Base-by-base conservation (phyloP, 805 yeast species). In the Huiozyma naganishii region DNA sequence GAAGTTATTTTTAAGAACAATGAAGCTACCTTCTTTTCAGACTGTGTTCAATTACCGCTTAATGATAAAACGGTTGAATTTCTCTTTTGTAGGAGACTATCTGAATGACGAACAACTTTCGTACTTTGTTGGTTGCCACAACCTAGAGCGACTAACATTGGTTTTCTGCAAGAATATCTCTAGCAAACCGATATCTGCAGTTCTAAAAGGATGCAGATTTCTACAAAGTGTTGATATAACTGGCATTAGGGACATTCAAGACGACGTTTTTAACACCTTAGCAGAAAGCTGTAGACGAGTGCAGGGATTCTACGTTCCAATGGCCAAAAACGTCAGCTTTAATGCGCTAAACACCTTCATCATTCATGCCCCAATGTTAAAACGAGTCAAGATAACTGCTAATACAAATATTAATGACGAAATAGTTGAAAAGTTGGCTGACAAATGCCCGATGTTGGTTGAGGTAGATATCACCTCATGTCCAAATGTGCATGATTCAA, bases 391-490 rank as follows among this genome's bases (percentile, higher is more conserved):
- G 57, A 71, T 92, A 43, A 80, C 88, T 45, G 83, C 83, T 45
- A 83, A 86, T 58, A 66, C 66, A 33, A 71, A 71, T 44, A 73
- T 90, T 45, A 74, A 80, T 40, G 92, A 85, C 60, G 73, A 65
- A 7, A 71, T 82, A 8, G 69, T 89, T 6, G 54, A 68, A 36
- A 70, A 72, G 23, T 69, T 88, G 62, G 79, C 83, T 43, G 67
- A 69, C n/a, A 74, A 74, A 57, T 90, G 97, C 61, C 81, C 82
- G 36, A 71, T 80, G 44, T 68, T 90, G 40, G 94, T 89, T 12
- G 98, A 90, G 63, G 81, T 92, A 42, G 97, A 90, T 64, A 70
- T 90, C 41, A 89, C 87, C 51, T 80, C 79, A 38, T 83, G 95
- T 63, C 75, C 80, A n/a, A 70, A 74, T 48, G 76, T 89, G 33